Evolutionary conservation across 768 basidiomycete genomes (phyloP), one percentile per base, ranked within the genome.

Genomic region (Trametes villosa): DNA sequence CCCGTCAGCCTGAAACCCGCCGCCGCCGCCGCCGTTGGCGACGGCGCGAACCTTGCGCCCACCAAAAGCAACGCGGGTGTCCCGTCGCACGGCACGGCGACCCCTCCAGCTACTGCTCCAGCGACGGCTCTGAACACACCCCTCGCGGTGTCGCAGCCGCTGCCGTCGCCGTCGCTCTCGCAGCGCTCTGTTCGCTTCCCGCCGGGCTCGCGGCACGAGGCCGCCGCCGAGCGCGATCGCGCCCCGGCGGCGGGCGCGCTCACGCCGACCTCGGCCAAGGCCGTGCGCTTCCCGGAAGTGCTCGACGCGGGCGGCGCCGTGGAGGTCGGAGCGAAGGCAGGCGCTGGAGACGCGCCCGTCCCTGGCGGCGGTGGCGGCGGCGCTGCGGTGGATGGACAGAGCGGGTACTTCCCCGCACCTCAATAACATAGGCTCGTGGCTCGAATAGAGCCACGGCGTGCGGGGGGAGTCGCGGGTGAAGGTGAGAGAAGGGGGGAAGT

Each of bases 361-460:
- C 40, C n/a, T 7, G 47, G 26, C 24, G 17, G n/a, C 5, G 15
- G 47, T 31, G 42, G 27, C 29, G 36, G 45, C 41, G 59, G 46
- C 34, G 52, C 31, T 20, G 45, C 60, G 29, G 22, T 45, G 44
- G 48, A 42, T 24, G 49, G 61, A 24, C 73, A 67, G 67, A 49
- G 68, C 22, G 72, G 73, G 34, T 75, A 67, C 60, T 77, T 79
- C 70, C 74, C 76, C 56, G 54, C 69, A 0, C 30, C 59, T 49
- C 71, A 79, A 76, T 78, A 71, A 76, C 76, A 72, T 60, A 60
- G 52, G 68, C 60, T 48, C 50, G 65, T 66, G 65, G 65, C 61
- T 60, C 65, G 17, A 11, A 9, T 24, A 15, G 57, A 40, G 62
- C 57, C 62, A 63, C 61, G 44, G 33, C 17, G n/a, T n/a, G n/a